These are phyloP conservation scores for Coemansia sp. DNA, from an alignment of 192 early-diverging fungal genomes.

Conservation along the genomic window DNA sequence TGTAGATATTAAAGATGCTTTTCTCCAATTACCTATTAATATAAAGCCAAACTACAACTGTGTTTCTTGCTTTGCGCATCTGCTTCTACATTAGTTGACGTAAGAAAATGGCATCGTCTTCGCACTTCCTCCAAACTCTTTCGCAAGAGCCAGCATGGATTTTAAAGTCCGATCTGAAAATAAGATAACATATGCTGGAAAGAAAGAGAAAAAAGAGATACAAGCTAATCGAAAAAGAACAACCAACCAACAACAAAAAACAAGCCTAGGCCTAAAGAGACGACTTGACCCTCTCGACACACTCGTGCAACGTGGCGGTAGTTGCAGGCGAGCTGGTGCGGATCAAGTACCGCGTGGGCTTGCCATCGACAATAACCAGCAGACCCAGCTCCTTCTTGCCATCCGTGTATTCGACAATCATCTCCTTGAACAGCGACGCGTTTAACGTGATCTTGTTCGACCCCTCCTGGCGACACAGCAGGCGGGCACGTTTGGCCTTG, in stretches of 20 bases:
- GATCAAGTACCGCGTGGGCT: conserved; percentile 35
- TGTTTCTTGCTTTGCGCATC: no score
- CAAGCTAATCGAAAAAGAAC: neutral
- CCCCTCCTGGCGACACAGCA: conserved; percentile 54
- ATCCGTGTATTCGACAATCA: conserved; percentile 33
- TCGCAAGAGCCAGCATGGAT: no score
- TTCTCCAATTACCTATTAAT: no score
- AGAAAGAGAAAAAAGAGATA: neutral
- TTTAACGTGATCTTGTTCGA: conserved; percentile 54
- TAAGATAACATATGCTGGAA: neutral
- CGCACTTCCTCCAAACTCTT: no score
- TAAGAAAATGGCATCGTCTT: no score
- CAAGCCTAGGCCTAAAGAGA: neutral
- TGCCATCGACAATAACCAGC: conserved; percentile 34
- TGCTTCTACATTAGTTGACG: no score
- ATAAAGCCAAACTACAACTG: no score
- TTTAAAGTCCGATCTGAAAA: no score
- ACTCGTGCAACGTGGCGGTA: conserved; percentile 2
- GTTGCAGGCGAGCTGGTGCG: conserved; percentile 14
- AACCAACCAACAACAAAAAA: neutral
- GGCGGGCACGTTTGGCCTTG: conserved; percentile 25
- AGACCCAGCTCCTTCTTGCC: conserved; percentile 48
- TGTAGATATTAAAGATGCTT: no score
- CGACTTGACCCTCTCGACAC: neutral
- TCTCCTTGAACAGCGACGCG: conserved; percentile 47